Conservation (phyloP, 148 eudicot species). For the Mesembryanthemum crystallinum region DNA sequence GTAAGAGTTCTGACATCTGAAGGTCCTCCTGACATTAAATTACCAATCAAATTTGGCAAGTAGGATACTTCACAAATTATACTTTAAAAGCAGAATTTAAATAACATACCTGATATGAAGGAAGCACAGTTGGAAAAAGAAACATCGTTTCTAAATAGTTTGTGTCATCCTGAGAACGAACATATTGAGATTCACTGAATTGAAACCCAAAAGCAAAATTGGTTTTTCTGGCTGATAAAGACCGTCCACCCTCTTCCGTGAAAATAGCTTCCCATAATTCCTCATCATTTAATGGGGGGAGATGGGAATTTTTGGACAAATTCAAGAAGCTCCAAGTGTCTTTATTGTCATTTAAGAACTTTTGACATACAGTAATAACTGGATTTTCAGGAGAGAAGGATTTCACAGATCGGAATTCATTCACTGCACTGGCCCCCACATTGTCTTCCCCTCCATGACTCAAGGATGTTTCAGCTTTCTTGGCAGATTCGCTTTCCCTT, state of each 20-base stretch:
- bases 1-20: conserved; percentile 73
- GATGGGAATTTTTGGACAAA: conserved; percentile 51
- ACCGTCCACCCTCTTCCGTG: conserved; percentile 24
- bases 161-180: conserved; percentile 49
- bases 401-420: conserved; percentile 32
- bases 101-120: conserved; percentile 63
- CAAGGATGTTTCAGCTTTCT: conserved; percentile 11
- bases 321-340: conserved; percentile 56
- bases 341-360: conserved; percentile 46
- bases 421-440: conserved; percentile 16
- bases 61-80: background rate
- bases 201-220: conserved; percentile 61
- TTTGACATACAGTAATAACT: conserved; percentile 57
- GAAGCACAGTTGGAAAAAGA: conserved; percentile 90
- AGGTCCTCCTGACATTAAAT: conserved; percentile 63
- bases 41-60: conserved; percentile 17
- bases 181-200: conserved; percentile 56
- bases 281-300: conserved; percentile 85
- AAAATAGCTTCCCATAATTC: conserved; percentile 60
- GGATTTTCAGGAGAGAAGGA: conserved; percentile 73
- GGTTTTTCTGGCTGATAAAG: conserved; percentile 41
- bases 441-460: conserved; percentile 28
- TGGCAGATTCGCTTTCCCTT: conserved; percentile 35
- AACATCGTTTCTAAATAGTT: conserved; percentile 52
- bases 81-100: conserved; percentile 1